Conservation (phyloP, 768 basidiomycete genomes). For the Vararia minispora region DNA sequence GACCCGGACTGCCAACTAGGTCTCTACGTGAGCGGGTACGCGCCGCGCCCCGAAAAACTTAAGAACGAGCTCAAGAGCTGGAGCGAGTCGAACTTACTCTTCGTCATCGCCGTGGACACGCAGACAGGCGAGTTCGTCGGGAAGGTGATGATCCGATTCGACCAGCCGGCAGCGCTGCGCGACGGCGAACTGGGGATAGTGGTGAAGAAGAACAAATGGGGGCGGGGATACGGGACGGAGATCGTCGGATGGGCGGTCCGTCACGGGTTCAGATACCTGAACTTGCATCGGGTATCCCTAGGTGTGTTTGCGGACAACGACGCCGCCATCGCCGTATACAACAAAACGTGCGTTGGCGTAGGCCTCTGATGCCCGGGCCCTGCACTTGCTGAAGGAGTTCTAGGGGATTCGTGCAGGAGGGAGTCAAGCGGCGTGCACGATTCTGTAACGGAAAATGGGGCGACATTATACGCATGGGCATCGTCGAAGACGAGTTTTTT, state of each 20-base stretch:
- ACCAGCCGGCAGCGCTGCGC: constrained; percentile 19
- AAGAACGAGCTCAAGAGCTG: constrained; percentile 4
- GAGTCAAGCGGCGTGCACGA: background rate
- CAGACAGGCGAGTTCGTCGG: constrained; percentile 23
- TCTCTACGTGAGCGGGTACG: constrained; percentile 7
- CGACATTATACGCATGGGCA: constrained; percentile 8
- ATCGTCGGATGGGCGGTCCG: constrained; percentile 29
- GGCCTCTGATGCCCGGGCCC: background rate
- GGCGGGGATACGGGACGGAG: constrained; percentile 31
- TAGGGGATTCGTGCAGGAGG: constrained; percentile 11
- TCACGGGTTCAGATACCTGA: constrained; percentile 28
- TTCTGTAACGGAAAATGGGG: background rate
- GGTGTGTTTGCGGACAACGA: constrained; percentile 27
- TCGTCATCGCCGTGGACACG: constrained; percentile 19
- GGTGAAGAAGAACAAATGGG: constrained; percentile 23
- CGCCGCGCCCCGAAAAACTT: constrained; percentile 5
- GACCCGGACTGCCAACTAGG: constrained; percentile 7
- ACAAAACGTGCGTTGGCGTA: constrained; percentile 27
- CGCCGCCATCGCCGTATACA: constrained; percentile 28
- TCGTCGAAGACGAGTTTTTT: constrained; percentile 8
- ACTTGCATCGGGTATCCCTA: constrained; percentile 30
- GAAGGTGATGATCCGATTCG: constrained; percentile 18
- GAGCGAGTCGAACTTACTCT: constrained; percentile 12
- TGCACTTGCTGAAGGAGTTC: background rate
- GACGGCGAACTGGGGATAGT: constrained; percentile 24